These are phyloP conservation scores for Nigrospora oryzae DNA, from an alignment of 2,329 filamentous ascomycete species.

Conservation along the genomic window DNA sequence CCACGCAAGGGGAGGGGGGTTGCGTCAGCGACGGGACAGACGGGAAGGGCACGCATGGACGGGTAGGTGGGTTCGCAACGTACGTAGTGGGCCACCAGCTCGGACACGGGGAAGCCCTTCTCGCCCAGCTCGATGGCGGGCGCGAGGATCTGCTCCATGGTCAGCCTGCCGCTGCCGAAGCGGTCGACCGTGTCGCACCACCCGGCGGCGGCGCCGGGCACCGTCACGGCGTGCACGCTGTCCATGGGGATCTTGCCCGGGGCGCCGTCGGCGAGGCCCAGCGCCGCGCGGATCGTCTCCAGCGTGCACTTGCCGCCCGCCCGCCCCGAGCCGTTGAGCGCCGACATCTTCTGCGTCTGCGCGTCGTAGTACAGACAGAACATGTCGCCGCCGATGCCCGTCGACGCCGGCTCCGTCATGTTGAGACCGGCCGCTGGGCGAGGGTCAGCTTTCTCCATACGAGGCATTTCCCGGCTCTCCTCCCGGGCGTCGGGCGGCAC, in stretches of 20 bases:
- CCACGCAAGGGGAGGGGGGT: not conserved
- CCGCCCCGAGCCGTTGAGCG: constrained; percentile 90
- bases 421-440: constrained; percentile 74
- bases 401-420: constrained; percentile 85
- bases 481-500: no score
- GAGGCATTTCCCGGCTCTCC: no score
- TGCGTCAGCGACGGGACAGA: no score
- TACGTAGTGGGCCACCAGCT: constrained; percentile 63
- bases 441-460: not conserved
- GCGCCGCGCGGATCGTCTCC: constrained; percentile 58
- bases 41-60: no score
- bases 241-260: constrained; percentile 59
- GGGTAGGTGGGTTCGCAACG: constrained; percentile 21
- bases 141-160: constrained; percentile 65
- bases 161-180: constrained; percentile 82
- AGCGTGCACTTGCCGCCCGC: constrained; percentile 62
- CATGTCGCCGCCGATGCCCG: constrained; percentile 94
- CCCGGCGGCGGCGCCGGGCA: constrained; percentile 83
- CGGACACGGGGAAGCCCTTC: constrained; percentile 81
- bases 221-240: constrained; percentile 75
- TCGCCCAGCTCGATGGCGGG: constrained; percentile 84
- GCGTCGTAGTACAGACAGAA: constrained; percentile 92
- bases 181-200: constrained; percentile 85
- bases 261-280: constrained; percentile 54
- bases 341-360: constrained; percentile 69